Conservation (phyloP, 192 early-diverging fungal genomes). For the Dissophora ornata region DNA sequence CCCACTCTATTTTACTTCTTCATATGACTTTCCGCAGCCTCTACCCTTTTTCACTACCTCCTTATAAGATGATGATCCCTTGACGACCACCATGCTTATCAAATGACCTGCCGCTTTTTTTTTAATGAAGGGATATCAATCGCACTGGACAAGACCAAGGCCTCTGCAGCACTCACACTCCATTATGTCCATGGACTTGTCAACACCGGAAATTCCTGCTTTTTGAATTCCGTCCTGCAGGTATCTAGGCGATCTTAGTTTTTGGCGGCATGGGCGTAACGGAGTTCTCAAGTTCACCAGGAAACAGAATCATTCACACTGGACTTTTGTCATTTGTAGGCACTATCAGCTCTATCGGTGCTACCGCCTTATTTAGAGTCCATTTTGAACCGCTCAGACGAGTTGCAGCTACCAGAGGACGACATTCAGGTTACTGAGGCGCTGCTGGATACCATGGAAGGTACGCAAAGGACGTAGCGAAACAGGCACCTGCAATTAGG, state of each 20-base stretch:
- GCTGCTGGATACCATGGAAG: conserved; percentile 46
- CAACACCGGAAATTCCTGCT: conserved; percentile 94
- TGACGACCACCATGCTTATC: too few relatives aligned
- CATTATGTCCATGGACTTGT: conserved; percentile 75
- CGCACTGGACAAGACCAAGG: conserved; percentile 12
- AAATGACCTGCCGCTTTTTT: not conserved
- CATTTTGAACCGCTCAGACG: conserved; percentile 29
- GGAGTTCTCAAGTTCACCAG: too few relatives aligned
- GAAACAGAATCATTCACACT: too few relatives aligned
- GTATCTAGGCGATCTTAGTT: conserved; percentile 44
- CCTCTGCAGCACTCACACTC: conserved; percentile 4
- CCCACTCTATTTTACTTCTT: too few relatives aligned
- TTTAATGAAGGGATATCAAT: conserved; percentile 8
- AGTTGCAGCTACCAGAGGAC: conserved; percentile 22
- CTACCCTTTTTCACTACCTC: too few relatives aligned
- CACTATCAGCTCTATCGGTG: conserved; percentile 53
- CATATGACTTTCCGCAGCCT: too few relatives aligned
- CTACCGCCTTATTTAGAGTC: conserved; percentile 56
- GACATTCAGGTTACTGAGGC: conserved; percentile 40
- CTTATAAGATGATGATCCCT: too few relatives aligned
- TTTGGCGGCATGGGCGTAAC: not conserved
- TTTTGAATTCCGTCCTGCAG: conserved; percentile 93
- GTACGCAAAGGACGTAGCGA: conserved; percentile 5
- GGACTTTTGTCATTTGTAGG: conserved; percentile 33
- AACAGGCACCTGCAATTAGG: too few relatives aligned